Evolutionary conservation across 768 basidiomycete species (phyloP).

Genomic region (Rhodotorula kratochvilovae): DNA sequence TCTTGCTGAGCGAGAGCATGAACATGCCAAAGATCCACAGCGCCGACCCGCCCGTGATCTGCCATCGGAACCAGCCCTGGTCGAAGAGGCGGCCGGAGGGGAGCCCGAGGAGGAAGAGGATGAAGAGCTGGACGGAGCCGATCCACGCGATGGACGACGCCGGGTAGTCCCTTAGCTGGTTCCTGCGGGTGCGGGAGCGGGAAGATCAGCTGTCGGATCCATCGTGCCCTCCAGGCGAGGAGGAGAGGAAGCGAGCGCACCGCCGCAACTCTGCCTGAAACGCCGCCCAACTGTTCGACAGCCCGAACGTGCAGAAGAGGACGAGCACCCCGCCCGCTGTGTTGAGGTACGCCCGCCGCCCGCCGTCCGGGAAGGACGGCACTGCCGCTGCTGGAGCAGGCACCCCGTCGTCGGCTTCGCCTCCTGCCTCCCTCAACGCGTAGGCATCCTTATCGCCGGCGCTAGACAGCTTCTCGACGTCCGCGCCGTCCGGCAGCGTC

Average conservation of each 20-base stretch:
- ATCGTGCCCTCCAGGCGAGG: no score
- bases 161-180: constrained; percentile 45
- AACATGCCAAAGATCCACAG: constrained; percentile 24
- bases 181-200: neutral
- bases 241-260: constrained; percentile 35
- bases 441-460: neutral
- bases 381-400: constrained; percentile 2
- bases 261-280: constrained; percentile 34
- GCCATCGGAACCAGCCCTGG: constrained; percentile 42
- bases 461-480: neutral
- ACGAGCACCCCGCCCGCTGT: constrained; percentile 7
- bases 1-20: constrained; percentile 1
- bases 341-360: neutral
- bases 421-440: no score
- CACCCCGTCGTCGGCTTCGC: neutral
- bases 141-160: constrained; percentile 48
- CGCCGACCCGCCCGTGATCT: neutral
- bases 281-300: neutral
- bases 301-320: constrained; percentile 17
- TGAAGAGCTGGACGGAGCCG: constrained; percentile 45
- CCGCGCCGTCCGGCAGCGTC: neutral
- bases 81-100: constrained; percentile 47
- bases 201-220: no score
- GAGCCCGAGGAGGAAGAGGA: constrained; percentile 44
- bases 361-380: neutral